phyloP scores from a whole-genome alignment of 768 basidiomycete species.

The Lepiota brunneoincarnata region DNA sequence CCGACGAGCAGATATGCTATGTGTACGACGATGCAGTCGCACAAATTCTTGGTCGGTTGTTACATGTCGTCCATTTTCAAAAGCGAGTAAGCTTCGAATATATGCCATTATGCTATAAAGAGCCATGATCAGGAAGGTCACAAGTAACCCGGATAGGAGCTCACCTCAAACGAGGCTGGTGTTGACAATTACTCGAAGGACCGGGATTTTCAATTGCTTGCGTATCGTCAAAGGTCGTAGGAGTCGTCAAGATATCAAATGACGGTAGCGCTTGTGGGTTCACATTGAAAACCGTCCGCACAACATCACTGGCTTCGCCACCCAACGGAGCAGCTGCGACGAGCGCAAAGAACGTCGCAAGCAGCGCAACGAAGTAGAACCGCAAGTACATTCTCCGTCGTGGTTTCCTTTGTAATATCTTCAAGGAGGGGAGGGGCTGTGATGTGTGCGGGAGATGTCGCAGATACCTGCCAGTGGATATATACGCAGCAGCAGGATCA shows the following conservation, averaged over 20 bases:
- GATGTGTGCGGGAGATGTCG: neutral
- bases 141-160: neutral
- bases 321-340: constrained; percentile 10
- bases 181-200: neutral
- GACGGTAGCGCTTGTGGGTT: neutral
- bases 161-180: neutral
- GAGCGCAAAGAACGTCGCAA: constrained; percentile 3
- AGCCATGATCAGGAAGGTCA: neutral
- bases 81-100: neutral
- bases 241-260: constrained; percentile 1
- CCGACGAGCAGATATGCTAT: constrained; percentile 13
- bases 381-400: constrained; percentile 11
- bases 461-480: too few species aligned
- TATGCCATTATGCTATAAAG: neutral
- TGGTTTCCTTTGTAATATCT: neutral
- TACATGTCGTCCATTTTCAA: neutral
- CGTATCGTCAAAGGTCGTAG: neutral
- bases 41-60: constrained; percentile 3
- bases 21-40: constrained; percentile 7
- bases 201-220: neutral
- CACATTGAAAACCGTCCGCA: neutral
- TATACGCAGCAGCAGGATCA: too few species aligned
- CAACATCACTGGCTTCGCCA: neutral
- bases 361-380: constrained; percentile 5
- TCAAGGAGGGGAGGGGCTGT: neutral